A percentile compares a stretch with the other conserved stretches of the same genome.
phyloP scores from a whole-genome alignment of 257 asterid genomes.

The Petunia axillaris region DNA sequence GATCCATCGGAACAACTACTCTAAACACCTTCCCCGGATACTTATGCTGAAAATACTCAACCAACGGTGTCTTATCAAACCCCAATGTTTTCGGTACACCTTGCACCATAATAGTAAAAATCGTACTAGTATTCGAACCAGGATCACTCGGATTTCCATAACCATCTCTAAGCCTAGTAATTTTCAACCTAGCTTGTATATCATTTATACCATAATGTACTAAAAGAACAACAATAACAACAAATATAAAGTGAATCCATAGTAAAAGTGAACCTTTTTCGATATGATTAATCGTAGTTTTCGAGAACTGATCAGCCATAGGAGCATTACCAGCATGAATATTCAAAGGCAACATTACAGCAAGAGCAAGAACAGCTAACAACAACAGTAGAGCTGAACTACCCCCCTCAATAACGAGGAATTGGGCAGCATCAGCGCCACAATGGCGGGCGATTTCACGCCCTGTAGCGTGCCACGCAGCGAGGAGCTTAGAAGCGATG shows the following conservation, averaged over 20 bases:
- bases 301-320: conserved; percentile 83
- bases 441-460: conserved; percentile 92
- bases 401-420: conserved; percentile 89
- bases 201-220: conserved; percentile 79
- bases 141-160: conserved; percentile 79
- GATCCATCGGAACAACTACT: conserved; percentile 94
- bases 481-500: conserved; percentile 81
- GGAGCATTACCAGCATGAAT: conserved; percentile 73
- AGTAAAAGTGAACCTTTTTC: conserved; percentile 85
- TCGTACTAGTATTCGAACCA: conserved; percentile 65
- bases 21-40: conserved; percentile 86
- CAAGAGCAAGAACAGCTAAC: conserved; percentile 63
- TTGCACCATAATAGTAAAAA: conserved; percentile 82
- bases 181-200: conserved; percentile 66
- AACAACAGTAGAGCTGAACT: conserved; percentile 71
- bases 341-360: conserved; percentile 74
- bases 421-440: conserved; percentile 98
- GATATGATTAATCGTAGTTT: conserved; percentile 82
- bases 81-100: conserved; percentile 90
- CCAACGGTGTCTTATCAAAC: conserved; percentile 70
- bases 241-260: conserved; percentile 92
- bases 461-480: conserved; percentile 96
- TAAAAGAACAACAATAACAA: conserved; percentile 70
- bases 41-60: conserved; percentile 80
- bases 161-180: conserved; percentile 84